Evolutionary conservation across 78 protist species (phyloP), one percentile per base, ranked within the genome.

Genomic region (Dictyostelium firmibasis): DNA sequence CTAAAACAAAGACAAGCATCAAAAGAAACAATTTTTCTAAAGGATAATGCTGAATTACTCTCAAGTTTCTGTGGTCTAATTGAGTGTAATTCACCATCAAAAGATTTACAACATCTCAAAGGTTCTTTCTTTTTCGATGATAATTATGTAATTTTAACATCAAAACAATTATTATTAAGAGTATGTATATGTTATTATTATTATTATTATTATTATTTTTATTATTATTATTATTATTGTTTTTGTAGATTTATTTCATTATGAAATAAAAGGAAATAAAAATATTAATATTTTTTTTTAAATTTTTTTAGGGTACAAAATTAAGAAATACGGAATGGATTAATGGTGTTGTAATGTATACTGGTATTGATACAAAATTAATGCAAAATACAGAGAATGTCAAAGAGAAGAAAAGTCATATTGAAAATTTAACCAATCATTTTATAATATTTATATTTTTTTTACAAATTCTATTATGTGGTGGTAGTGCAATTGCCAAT

Each of bases 341-440:
- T 33, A 35, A 74, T 83, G 98, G 98, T 1, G 31, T 97, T 27
- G 97, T 93, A 31, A 89, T 96, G 14, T 97, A 96, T 91, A 89
- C 98, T 4, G 99, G 99, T 10, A 76, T 83, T 36, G 97, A 98
- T 18, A 97, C 98, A n/a, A 98, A 98, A 74, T 57, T 95, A 33
- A 64, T 84, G 82, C 50, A 50, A 77, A 98, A 98, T 77, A 92
- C 92, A 20, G 86, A 70, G 81, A 33, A 44, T 53, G 69, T 96
- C 20, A 96, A 93, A 31, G 62, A 93, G 6, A 96, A 96, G 67
- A 25, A 57, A 43, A 57, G 84, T 33, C 77, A 77, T n/a, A 9
- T 85, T 3, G 97, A 96, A 33, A 35, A 35, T 41, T 9, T 5
- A 8, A 83, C 92, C 60, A 92, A 96, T 47, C 77, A n/a, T 23